phyloP scores from a whole-genome alignment of 1,284 basidiomycete species.

The Cutaneotrichosporon spelunceum region DNA sequence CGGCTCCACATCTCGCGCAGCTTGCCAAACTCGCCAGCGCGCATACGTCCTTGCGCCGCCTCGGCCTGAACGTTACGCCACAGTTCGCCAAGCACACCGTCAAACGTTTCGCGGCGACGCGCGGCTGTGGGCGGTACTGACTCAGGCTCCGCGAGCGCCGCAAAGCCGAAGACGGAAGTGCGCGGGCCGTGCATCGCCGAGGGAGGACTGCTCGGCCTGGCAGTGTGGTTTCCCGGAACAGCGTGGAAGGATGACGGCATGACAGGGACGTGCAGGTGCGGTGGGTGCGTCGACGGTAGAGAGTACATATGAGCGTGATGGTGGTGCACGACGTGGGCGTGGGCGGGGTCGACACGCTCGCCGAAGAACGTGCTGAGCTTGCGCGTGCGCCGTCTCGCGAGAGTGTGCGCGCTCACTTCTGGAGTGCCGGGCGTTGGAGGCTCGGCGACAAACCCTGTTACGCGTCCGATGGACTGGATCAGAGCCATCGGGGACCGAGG shows the following conservation, averaged over 20 bases:
- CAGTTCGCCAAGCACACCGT: constrained; percentile 37
- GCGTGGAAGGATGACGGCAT: neutral
- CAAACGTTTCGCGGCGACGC: constrained; percentile 31
- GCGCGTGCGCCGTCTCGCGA: constrained; percentile 17
- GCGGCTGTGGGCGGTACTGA: neutral
- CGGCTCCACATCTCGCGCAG: constrained; percentile 30
- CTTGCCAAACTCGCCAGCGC: constrained; percentile 19
- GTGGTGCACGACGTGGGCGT: constrained; percentile 5
- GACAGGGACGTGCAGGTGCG: neutral
- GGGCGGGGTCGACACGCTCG: constrained; percentile 16
- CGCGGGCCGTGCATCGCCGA: neutral
- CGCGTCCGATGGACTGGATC: neutral
- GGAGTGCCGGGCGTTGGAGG: neutral
- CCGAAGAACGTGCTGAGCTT: constrained; percentile 39
- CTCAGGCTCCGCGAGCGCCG: neutral
- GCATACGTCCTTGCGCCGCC: constrained; percentile 21
- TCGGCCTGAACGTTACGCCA: constrained; percentile 35
- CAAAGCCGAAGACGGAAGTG: neutral
- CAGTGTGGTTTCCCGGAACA: neutral
- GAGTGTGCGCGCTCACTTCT: neutral
- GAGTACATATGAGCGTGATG: neutral
- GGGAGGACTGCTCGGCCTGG: neutral
- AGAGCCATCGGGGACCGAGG: neutral
- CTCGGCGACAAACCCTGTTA: neutral
- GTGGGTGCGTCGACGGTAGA: neutral